phyloP scores from a whole-genome alignment of 2,329 filamentous ascomycete genomes.

The Botryotinia globosa region DNA sequence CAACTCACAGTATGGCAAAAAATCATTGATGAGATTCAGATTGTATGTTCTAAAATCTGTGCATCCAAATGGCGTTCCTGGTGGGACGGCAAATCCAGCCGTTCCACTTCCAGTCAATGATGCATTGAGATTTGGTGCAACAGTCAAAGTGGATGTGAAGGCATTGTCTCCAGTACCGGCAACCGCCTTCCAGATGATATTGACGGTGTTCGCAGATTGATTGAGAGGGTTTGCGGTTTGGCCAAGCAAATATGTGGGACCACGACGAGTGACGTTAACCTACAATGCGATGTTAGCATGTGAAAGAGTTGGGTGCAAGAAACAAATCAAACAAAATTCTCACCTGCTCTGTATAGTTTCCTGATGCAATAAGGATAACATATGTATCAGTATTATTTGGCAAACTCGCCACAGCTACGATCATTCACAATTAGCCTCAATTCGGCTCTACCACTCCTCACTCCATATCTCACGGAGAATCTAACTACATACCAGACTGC shows the following conservation, averaged over 20 bases:
- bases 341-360: slow-evolving; percentile 54
- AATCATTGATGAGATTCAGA: slow-evolving; percentile 62
- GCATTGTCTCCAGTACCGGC: slow-evolving; percentile 56
- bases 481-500: slow-evolving; percentile 29
- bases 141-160: slow-evolving; percentile 58
- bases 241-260: slow-evolving; percentile 61
- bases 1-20: slow-evolving; percentile 41
- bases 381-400: slow-evolving; percentile 39
- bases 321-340: neutral
- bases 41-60: slow-evolving; percentile 64
- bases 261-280: slow-evolving; percentile 60
- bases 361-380: slow-evolving; percentile 58
- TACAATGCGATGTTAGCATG: slow-evolving; percentile 45
- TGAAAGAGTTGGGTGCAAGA: neutral
- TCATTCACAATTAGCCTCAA: slow-evolving; percentile 18
- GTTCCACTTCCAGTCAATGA: slow-evolving; percentile 60
- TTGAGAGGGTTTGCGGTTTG: slow-evolving; percentile 38
- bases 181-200: slow-evolving; percentile 58
- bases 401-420: slow-evolving; percentile 30
- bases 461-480: neutral
- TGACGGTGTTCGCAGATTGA: slow-evolving; percentile 47
- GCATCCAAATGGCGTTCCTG: slow-evolving; percentile 61
- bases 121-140: slow-evolving; percentile 62
- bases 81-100: slow-evolving; percentile 59
- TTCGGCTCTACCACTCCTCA: neutral